Evolutionary conservation across 2,329 filamentous ascomycete genomes (phyloP), one percentile per base, ranked within the genome.

Genomic region (Elsinoe australis): DNA sequence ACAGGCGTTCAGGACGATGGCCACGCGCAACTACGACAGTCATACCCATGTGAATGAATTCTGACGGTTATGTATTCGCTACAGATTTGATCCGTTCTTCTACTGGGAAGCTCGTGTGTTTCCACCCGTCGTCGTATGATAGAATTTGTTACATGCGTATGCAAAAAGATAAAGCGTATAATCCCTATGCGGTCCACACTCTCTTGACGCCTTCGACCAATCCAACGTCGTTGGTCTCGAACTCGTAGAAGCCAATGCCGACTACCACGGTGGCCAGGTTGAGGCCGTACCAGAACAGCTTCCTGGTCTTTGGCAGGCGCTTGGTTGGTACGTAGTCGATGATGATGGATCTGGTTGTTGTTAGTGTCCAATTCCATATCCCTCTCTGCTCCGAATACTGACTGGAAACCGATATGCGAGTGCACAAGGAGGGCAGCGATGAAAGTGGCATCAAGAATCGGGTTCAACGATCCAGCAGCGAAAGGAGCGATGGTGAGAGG

Each of bases 191-290:
- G 61, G 76, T 86, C 92, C 92, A 98, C 54, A 96, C 73, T 64
- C 85, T 79, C 76, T 85, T 87, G 56, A 95, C 75, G 24, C 82
- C 83, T 75, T 94, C 90, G 6, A 88, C 95, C 52, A 98, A 67
- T 56, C 92, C 92, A 46, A 98, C 87, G 58, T 98, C 92, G 64
- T 95, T 96, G 24, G 92, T 98, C 81, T 98, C 92, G 61, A 96
- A 96, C 69, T 96, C 90, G 71, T 98, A 98, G 61, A 96, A 76
- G 50, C 89, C 89, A 56, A 95, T 76, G 44, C 85, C 88, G 54
- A 89, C 86, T 46, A 87, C 72, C 51, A 90, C 73, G 8, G 94
- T 95, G 52, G 79, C 82, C 36, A 75, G 70, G 61, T 89, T 88
- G 54, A 96, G 78, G 29, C 75, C 72, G 88, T 88, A 96, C 67